Percentiles rank a stretch among this genome's conserved stretches.
These are phyloP conservation scores for Arthromyces matolae DNA, from an alignment of 768 basidiomycete species.

Conservation along the genomic window DNA sequence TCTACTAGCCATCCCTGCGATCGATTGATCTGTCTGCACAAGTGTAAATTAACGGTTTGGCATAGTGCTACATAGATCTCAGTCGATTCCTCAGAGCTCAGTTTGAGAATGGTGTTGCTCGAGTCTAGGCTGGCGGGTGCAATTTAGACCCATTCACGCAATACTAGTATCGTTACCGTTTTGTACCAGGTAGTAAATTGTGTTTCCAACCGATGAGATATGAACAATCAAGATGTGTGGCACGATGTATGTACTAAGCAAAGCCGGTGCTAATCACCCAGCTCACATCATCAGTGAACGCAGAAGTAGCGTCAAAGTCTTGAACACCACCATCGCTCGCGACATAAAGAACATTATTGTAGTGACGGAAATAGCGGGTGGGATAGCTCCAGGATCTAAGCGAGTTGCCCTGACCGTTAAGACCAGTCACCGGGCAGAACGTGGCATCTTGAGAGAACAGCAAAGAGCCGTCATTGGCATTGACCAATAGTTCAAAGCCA, in stretches of 20 bases:
- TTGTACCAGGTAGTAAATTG: too few species aligned
- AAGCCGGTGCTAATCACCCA: not conserved
- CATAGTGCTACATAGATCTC: too few species aligned
- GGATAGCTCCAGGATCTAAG: not conserved
- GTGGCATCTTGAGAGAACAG: not conserved
- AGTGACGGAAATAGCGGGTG: not conserved
- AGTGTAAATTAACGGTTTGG: not conserved
- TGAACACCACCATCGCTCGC: not conserved
- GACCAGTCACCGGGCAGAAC: not conserved
- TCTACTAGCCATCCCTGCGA: slow-evolving; percentile 45
- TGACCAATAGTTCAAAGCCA: not conserved
- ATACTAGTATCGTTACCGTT: too few species aligned
- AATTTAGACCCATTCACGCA: too few species aligned
- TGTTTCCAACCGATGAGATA: too few species aligned
- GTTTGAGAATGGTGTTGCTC: too few species aligned
- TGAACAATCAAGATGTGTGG: too few species aligned
- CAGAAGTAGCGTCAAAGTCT: not conserved
- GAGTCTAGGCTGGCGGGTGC: too few species aligned
- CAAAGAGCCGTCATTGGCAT: not conserved
- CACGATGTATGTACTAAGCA: too few species aligned
- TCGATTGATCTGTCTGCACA: not conserved
- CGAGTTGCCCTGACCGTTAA: not conserved
- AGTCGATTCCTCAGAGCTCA: too few species aligned
- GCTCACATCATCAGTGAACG: not conserved
- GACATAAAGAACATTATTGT: not conserved